These are phyloP conservation scores for Aspergillus floridensis DNA, from an alignment of 2,329 filamentous ascomycete species.

Conservation along the genomic window DNA sequence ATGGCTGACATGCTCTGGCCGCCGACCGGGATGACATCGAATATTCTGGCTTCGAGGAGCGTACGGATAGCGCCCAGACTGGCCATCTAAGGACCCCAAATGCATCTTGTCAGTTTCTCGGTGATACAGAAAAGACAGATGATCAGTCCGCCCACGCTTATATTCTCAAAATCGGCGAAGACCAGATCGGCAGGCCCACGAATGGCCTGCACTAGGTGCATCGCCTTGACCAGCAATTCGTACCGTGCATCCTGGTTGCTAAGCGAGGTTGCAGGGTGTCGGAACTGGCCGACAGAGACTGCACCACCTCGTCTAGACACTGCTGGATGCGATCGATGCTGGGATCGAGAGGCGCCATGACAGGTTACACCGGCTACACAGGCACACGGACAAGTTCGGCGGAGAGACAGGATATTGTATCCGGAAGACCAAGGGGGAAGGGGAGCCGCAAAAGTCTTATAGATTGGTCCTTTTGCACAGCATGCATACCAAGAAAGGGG, in stretches of 20 bases:
- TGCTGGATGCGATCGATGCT: conserved; percentile 4
- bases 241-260: conserved; percentile 3
- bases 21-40: conserved; percentile 21
- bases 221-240: conserved; percentile 8
- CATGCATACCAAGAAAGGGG: background rate
- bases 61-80: conserved; percentile 20
- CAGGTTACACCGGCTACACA: background rate
- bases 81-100: background rate
- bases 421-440: background rate
- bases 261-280: background rate
- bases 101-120: background rate
- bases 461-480: background rate
- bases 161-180: conserved; percentile 20
- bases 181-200: conserved; percentile 22
- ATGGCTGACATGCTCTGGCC: conserved; percentile 14
- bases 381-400: background rate
- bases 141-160: background rate
- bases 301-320: conserved; percentile 7
- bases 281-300: conserved; percentile 4
- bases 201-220: conserved; percentile 15
- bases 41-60: conserved; percentile 21
- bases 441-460: background rate
- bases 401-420: background rate
- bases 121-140: too few relatives aligned
- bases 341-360: background rate